Percentiles rank a stretch among this genome's conserved stretches.
These are phyloP conservation scores for Ophiosphaerella herpotricha DNA, from an alignment of 2,329 filamentous ascomycete species.

Conservation along the genomic window DNA sequence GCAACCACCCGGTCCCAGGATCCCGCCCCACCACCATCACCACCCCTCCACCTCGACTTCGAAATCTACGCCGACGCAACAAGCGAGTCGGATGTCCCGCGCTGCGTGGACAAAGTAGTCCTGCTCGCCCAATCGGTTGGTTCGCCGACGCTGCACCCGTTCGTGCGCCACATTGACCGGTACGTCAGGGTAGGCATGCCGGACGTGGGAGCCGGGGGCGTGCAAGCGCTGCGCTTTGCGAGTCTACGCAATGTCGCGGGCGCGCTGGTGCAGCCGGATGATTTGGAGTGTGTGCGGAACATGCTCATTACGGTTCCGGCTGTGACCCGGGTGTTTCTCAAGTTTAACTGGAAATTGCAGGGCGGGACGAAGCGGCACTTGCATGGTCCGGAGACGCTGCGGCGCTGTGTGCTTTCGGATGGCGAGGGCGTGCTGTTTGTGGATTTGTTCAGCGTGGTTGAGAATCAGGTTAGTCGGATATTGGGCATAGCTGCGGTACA, in stretches of 20 bases:
- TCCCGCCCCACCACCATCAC: no score
- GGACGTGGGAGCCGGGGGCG: neutral
- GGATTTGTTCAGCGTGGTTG: neutral
- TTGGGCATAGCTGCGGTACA: neutral
- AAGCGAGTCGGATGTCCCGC: no score
- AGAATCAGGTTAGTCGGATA: neutral
- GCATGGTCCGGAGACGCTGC: no score
- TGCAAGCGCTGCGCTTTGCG: neutral
- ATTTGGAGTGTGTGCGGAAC: neutral
- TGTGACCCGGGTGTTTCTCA: neutral
- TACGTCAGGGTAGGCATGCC: neutral
- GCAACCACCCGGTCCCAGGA: no score
- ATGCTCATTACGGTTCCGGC: neutral
- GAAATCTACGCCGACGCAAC: no score
- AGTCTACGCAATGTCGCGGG: neutral
- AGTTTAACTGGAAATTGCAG: neutral
- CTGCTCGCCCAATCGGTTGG: no score
- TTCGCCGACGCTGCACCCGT: neutral
- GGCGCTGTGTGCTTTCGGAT: neutral
- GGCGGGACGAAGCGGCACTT: no score
- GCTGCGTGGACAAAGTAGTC: no score
- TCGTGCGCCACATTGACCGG: neutral
- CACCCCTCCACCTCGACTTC: no score
- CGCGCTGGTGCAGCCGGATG: neutral
- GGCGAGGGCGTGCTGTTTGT: neutral